Evolutionary conservation across 2,329 filamentous ascomycete genomes (phyloP).

Genomic region (Harringtonia lauricola): DNA sequence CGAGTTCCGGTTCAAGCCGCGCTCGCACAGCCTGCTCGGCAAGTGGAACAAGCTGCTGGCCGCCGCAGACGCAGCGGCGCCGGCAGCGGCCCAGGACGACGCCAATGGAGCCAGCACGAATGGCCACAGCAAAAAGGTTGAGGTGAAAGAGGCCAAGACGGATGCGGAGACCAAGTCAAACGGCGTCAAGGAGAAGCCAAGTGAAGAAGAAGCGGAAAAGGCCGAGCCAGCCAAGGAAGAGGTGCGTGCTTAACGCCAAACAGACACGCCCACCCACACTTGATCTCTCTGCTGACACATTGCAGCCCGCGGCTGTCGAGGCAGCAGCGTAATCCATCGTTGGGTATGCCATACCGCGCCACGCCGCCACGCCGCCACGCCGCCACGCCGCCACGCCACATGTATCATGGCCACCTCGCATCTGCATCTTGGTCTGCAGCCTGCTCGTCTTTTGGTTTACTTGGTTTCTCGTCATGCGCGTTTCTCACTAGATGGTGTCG

Average conservation of each 20-base stretch:
- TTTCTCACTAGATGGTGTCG: not conserved
- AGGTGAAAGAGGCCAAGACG: constrained; percentile 23
- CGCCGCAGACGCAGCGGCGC: constrained; percentile 32
- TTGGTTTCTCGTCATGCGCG: not conserved
- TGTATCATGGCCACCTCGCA: too few relatives aligned
- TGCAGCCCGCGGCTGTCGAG: constrained; percentile 9
- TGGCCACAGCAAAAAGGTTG: constrained; percentile 16
- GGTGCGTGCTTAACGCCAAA: too few relatives aligned
- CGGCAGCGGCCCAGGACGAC: constrained; percentile 19
- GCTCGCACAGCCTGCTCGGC: constrained; percentile 68
- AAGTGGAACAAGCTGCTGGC: constrained; percentile 83
- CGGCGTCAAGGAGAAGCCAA: constrained; percentile 7
- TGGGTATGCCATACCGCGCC: too few relatives aligned
- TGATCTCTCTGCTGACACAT: not conserved
- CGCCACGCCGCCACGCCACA: too few relatives aligned
- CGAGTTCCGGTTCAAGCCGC: constrained; percentile 78
- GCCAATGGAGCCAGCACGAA: constrained; percentile 18
- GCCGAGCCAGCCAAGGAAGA: constrained; percentile 8
- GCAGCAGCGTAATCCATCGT: constrained; percentile 9
- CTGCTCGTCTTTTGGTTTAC: not conserved
- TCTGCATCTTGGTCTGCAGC: too few relatives aligned
- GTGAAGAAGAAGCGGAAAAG: not conserved
- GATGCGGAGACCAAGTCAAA: constrained; percentile 20
- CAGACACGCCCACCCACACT: too few relatives aligned
- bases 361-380: too few relatives aligned